Evolutionary conservation across 2,329 filamentous ascomycete genomes (phyloP), one percentile per base, ranked within the genome.

Genomic region (Colletotrichum falcatum): DNA sequence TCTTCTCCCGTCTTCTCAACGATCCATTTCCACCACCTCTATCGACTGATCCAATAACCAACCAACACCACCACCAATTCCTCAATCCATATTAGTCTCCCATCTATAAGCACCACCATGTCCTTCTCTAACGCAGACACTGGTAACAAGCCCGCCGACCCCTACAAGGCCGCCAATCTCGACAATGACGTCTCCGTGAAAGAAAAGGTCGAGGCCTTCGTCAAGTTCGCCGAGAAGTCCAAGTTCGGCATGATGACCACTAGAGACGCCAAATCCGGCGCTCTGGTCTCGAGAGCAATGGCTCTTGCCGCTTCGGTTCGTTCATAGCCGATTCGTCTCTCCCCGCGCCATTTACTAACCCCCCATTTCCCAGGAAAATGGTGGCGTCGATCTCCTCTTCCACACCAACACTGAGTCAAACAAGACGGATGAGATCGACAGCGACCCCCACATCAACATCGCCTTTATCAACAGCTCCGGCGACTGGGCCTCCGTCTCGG

Each of bases 171-270:
- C 69, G 89, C 91, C 82, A 94, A 93, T 82, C 84, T 89, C 68
- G 87, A 94, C 54, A 86, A 90, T 55, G 83, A 88, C 0, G 83
- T 86, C 20, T 84, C 90, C 3, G 81, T 94, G 42, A 88, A 92
- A 75, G 88, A 93, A 73, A 97, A 97, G 84, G 85, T 97, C 73
- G 87, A 92, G 70, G 93, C 92, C 70, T 87, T 97, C 48, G 84
- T 86, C 75, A 83, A 85, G 18, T 97, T 97, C 80, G 88, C 93
- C 78, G 86, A 88, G 46, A 85, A 86, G 72, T 88, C 87, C 84
- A 97, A 97, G 82, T 97, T 94, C 79, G 93, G 92, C 80, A 93
- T 97, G 91, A 90, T 97, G 89, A 96, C 94, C 11, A 97, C 94
- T 28, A 87, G 90, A 60, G 90, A 91, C 59, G 84, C 87, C 2